Evolutionary conservation across 1,139 yeast species (phyloP).

Genomic region (Nakaseomyces glabratus): DNA sequence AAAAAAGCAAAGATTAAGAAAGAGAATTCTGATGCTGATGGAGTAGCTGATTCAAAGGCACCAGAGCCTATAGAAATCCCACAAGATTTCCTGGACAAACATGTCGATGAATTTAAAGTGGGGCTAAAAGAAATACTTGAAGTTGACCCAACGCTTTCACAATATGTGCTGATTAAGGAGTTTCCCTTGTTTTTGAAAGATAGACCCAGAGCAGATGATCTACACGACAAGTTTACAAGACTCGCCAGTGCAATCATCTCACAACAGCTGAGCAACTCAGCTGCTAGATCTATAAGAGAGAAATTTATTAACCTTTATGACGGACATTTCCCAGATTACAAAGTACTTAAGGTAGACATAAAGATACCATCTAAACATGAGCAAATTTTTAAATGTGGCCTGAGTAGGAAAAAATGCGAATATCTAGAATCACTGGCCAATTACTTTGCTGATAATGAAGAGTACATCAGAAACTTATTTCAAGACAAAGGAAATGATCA

Average conservation of each 20-base stretch:
- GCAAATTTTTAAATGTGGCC: conserved; percentile 51
- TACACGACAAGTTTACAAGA: conserved; percentile 36
- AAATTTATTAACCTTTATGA: conserved; percentile 39
- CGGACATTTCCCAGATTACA: conserved; percentile 45
- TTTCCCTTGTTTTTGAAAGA: conserved; percentile 24
- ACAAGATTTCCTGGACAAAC: conserved; percentile 34
- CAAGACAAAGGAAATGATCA: conserved; percentile 31
- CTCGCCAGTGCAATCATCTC: conserved; percentile 49
- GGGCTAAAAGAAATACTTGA: conserved; percentile 37
- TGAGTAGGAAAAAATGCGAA: conserved; percentile 60
- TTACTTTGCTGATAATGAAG: conserved; percentile 40
- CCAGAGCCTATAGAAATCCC: conserved; percentile 31
- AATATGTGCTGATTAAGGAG: conserved; percentile 24
- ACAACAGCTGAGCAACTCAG: conserved; percentile 81
- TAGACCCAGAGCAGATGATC: conserved; percentile 12
- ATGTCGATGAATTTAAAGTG: conserved; percentile 37
- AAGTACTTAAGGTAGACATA: conserved; percentile 30
- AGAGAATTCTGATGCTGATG: conserved; percentile 8
- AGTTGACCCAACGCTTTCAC: conserved; percentile 39
- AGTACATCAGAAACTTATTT: conserved; percentile 39
- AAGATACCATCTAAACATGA: conserved; percentile 35
- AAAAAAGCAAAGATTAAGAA: conserved; percentile 7
- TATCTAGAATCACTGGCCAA: conserved; percentile 56
- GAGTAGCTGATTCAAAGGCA: neutral
- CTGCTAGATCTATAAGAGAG: conserved; percentile 56